Evolutionary conservation across 768 basidiomycete species (phyloP).

Genomic region (Termitomyces eurrhizus): DNA sequence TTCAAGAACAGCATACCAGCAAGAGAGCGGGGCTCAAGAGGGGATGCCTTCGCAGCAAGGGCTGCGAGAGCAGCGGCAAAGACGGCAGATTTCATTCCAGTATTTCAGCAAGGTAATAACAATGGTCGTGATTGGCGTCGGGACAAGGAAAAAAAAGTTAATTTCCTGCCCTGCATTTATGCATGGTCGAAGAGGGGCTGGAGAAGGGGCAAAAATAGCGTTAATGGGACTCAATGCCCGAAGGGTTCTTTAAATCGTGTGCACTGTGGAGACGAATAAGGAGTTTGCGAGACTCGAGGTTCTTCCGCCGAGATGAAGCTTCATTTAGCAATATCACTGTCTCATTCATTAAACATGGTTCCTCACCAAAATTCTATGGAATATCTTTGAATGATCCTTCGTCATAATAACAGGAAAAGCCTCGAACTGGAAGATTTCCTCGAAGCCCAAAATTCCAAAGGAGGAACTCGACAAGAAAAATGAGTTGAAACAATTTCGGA

Average conservation of each 20-base stretch:
- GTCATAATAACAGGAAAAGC: too few species aligned
- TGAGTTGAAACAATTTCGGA: neutral
- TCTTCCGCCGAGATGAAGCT: neutral
- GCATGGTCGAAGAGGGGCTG: conserved; percentile 5
- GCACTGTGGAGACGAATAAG: neutral
- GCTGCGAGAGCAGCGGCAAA: conserved; percentile 5
- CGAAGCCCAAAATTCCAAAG: neutral
- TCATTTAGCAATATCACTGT: neutral
- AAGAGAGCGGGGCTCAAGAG: neutral
- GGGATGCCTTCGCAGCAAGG: conserved; percentile 1
- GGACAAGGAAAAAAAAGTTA: neutral
- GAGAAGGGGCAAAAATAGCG: conserved; percentile 2
- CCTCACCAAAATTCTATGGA: neutral
- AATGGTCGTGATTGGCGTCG: neutral
- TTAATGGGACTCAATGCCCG: neutral
- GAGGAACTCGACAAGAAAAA: neutral
- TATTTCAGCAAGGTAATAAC: too few species aligned
- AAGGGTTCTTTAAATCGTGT: neutral
- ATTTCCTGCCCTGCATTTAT: conserved; percentile 4
- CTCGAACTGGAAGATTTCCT: too few species aligned
- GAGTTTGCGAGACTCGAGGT: neutral
- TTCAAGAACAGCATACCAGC: neutral
- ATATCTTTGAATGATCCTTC: neutral
- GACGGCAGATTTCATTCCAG: conserved; percentile 13
- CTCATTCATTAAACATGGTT: neutral